A percentile compares a stretch with the other conserved stretches of the same genome.
Evolutionary conservation across 2,329 filamentous ascomycete genomes (phyloP).

Genomic region (Anisogramma anomala): DNA sequence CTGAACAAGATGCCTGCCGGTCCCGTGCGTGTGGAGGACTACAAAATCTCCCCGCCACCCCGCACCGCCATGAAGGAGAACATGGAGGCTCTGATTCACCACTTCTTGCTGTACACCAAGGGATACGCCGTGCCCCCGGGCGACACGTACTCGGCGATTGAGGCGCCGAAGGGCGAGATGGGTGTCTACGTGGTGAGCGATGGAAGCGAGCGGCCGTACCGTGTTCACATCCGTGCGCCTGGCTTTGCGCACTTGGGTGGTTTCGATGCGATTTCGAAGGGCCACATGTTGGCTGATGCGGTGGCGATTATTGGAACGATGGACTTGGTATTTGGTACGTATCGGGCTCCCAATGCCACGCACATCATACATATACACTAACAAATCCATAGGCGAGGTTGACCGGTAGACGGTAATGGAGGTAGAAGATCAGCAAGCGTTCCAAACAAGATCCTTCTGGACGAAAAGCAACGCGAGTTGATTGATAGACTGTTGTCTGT

Average conservation of each 20-base stretch:
- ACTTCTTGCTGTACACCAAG: constrained; percentile 98
- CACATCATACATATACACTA: constrained; percentile 19
- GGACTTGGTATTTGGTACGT: constrained; percentile 78
- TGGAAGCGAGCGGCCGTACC: constrained; percentile 89
- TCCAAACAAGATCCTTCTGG: constrained; percentile 8
- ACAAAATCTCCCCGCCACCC: constrained; percentile 96
- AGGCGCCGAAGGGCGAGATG: constrained; percentile 99
- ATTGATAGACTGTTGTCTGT: background rate
- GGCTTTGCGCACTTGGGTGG: constrained; percentile 91
- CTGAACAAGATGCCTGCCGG: constrained; percentile 97
- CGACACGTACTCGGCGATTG: constrained; percentile 95
- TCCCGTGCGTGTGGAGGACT: constrained; percentile 91
- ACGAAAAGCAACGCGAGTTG: constrained; percentile 17
- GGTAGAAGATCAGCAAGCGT: constrained; percentile 11
- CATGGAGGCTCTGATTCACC: constrained; percentile 99
- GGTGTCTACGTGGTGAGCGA: constrained; percentile 94
- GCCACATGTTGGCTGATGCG: constrained; percentile 88
- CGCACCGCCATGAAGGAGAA: constrained; percentile 99
- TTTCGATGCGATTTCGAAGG: constrained; percentile 86
- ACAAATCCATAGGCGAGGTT: constrained; percentile 42
- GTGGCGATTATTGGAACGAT: constrained; percentile 90
- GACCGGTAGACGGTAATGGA: constrained; percentile 36
- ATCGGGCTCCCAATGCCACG: background rate
- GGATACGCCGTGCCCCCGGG: constrained; percentile 94
- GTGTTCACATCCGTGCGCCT: constrained; percentile 93